Evolutionary conservation across 176 grass and related monocot genomes (phyloP).

Genomic region (Oryza meyeriana): DNA sequence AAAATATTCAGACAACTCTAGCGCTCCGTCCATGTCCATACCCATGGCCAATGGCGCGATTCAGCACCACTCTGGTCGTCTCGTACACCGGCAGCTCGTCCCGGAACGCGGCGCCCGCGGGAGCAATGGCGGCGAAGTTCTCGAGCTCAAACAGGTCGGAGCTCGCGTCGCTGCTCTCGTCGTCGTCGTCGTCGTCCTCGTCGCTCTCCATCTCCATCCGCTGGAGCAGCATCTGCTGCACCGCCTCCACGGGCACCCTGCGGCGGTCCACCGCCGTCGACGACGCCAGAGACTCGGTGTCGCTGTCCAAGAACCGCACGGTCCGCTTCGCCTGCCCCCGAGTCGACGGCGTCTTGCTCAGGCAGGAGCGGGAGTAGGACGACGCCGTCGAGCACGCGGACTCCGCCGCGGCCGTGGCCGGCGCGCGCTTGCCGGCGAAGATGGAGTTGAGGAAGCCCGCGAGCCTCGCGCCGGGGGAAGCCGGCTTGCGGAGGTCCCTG

Average conservation of each 20-base stretch:
- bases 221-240: constrained; percentile 55
- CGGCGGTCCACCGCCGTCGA: constrained; percentile 10
- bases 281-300: constrained; percentile 28
- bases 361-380: constrained; percentile 79
- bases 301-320: constrained; percentile 72
- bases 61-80: constrained; percentile 65
- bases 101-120: constrained; percentile 31
- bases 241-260: constrained; percentile 42
- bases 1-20: constrained; percentile 25
- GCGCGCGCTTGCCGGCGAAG: constrained; percentile 50
- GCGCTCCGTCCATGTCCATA: constrained; percentile 36
- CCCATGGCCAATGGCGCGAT: constrained; percentile 47
- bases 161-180: constrained; percentile 85
- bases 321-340: constrained; percentile 51
- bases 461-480: constrained; percentile 74
- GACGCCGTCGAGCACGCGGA: constrained; percentile 81
- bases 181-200: constrained; percentile 65
- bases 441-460: constrained; percentile 85
- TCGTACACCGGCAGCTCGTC: constrained; percentile 97
- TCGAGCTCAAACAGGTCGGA: constrained; percentile 98
- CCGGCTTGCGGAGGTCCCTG: constrained; percentile 71
- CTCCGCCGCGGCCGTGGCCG: constrained; percentile 15
- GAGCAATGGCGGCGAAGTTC: constrained; percentile 47
- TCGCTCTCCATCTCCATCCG: constrained; percentile 68
- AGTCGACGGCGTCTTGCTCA: constrained; percentile 92